Base-by-base conservation (phyloP, 495 filamentous ascomycete species). In the Hypoxylon rickii region DNA sequence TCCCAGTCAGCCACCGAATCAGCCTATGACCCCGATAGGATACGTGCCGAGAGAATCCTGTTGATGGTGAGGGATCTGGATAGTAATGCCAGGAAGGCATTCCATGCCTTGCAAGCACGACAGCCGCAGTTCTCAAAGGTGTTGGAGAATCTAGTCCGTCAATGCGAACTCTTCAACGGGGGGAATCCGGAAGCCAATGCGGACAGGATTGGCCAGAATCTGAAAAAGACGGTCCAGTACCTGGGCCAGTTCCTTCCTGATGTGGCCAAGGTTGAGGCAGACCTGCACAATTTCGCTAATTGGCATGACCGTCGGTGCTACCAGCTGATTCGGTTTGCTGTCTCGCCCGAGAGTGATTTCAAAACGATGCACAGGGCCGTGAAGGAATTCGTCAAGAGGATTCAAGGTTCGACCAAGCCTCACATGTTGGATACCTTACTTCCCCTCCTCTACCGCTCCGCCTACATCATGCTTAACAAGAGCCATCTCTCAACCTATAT, bases 401-500 rank as follows among this genome's bases (percentile, higher is more conserved):
- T 95, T 22, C 86, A 93, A 56, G 55, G 61, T 19, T 67, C 70
- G 29, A 70, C 71, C 8, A 75, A 74, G 31, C 66, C 75, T 8
- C 79, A 79, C 42, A 73, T 96, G 21, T 73, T 91, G 8, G 90
- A 96, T 18, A 92, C 90, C 0, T 62, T 97, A 18, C 82, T 84
- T 3, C 87, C 92, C n/a, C 76, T 97, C 2, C 72, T 97, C 12
- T 96, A 95, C 62, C 85, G 92, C 24, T 85, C 85, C 38, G 85
- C 89, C 26, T 86, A 89, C 39, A 78, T 97, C 29, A 76, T 96
- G 39, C 96, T 93, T 74, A 99, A 97, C 74, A 85, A 87, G 52
- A 96, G 92, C 66, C 93, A 97, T 61, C 86, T 97, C 8, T 85
- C 92, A 1, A 85, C 89, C 1, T 91, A 97, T 58, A 89, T 97